Evolutionary conservation across 2,329 filamentous ascomycete species (phyloP).

Genomic region (Aspergillus sp.): DNA sequence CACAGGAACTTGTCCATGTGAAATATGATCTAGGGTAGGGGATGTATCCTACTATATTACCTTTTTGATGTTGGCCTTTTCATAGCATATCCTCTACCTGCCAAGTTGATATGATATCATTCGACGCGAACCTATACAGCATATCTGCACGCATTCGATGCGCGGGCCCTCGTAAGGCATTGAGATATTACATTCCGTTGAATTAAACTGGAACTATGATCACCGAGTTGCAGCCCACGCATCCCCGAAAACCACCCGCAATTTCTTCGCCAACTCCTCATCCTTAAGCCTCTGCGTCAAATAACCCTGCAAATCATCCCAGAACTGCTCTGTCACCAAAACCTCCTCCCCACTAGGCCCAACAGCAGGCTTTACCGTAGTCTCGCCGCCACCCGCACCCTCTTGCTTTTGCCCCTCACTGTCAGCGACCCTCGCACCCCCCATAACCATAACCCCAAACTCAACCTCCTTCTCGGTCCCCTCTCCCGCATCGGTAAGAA

Average conservation of each 20-base stretch:
- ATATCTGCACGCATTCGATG: not conserved
- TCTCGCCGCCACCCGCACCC: constrained; percentile 27
- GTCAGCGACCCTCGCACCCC: constrained; percentile 62
- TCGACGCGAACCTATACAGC: not conserved
- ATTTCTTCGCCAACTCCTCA: constrained; percentile 64
- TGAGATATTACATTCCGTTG: constrained; percentile 19
- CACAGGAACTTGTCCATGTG: constrained; percentile 11
- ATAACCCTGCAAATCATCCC: constrained; percentile 82
- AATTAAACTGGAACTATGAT: not conserved
- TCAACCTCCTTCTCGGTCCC: constrained; percentile 62
- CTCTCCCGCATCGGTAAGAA: constrained; percentile 64
- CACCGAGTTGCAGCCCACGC: constrained; percentile 59
- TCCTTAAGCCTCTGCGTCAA: constrained; percentile 79
- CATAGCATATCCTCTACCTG: not conserved
- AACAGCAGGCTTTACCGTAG: constrained; percentile 48
- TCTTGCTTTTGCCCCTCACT: constrained; percentile 32
- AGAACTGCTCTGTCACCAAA: constrained; percentile 76
- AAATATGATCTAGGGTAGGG: constrained; percentile 15
- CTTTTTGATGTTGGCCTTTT: constrained; percentile 9
- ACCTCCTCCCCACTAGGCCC: constrained; percentile 63
- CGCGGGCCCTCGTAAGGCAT: not conserved
- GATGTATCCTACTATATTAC: constrained; percentile 18
- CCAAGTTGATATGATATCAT: constrained; percentile 6
- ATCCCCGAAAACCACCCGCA: constrained; percentile 69
- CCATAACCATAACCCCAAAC: constrained; percentile 86